Percentiles rank a stretch among this genome's conserved stretches.
Evolutionary conservation across 805 yeast species (phyloP).

Genomic region (Yarrowia divulgata): DNA sequence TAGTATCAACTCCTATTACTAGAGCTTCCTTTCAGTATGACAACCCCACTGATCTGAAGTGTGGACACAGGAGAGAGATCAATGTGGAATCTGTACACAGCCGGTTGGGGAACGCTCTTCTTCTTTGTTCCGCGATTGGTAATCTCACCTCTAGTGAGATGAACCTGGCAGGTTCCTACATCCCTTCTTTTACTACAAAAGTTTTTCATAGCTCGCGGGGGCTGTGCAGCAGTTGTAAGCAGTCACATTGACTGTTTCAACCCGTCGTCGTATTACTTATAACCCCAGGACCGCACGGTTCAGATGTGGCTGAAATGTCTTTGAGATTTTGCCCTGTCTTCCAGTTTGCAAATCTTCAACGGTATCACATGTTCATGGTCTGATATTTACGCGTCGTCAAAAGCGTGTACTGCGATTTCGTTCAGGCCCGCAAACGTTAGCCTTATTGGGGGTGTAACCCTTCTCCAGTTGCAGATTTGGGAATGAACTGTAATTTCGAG

Average conservation of each 20-base stretch:
- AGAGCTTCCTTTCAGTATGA: conserved; percentile 38
- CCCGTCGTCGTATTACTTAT: background rate
- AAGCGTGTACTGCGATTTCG: too few species aligned
- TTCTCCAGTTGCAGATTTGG: too few species aligned
- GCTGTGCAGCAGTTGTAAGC: too few species aligned
- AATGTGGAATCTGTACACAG: conserved; percentile 38
- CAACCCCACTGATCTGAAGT: conserved; percentile 37
- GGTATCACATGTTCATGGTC: background rate
- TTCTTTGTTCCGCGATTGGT: conserved; percentile 38
- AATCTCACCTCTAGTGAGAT: conserved; percentile 40
- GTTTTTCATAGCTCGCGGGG: background rate
- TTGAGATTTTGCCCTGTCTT: background rate
- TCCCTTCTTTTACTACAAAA: background rate
- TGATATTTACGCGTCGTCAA: background rate
- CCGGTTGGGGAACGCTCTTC: conserved; percentile 39
- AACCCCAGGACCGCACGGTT: background rate
- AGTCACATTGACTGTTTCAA: too few species aligned
- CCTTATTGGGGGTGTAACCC: too few species aligned
- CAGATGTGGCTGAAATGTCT: background rate
- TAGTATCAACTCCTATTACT: conserved; percentile 40
- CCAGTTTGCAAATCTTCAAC: conserved; percentile 1
- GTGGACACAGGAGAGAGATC: conserved; percentile 40
- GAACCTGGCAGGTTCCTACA: conserved; percentile 39
- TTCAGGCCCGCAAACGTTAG: too few species aligned
- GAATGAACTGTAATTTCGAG: too few species aligned